phyloP scores from a whole-genome alignment of 768 basidiomycete genomes.

The Russula emetica region DNA sequence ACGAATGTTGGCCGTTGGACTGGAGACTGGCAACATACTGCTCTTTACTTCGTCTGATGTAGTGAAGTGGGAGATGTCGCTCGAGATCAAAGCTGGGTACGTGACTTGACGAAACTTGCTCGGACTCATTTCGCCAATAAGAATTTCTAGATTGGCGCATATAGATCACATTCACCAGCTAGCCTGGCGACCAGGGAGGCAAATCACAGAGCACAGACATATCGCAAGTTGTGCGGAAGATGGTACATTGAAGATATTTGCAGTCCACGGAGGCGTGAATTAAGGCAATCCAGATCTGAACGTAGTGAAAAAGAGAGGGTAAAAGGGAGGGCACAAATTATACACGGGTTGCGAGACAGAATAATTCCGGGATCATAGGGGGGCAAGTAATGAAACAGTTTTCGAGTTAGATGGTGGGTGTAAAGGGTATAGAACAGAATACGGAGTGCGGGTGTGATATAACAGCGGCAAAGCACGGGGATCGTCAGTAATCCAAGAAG shows the following conservation, averaged over 20 bases:
- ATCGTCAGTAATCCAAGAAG: conserved; percentile 23
- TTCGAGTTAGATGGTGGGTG: conserved; percentile 43
- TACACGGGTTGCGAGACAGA: conserved; percentile 56
- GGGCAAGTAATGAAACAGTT: conserved; percentile 61
- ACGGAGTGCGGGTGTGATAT: conserved; percentile 44
- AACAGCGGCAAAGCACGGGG: conserved; percentile 40
- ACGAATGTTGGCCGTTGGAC: conserved; percentile 71
- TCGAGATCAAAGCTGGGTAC: conserved; percentile 51
- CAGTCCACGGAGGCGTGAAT: conserved; percentile 27
- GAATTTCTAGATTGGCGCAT: conserved; percentile 57
- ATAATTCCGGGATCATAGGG: conserved; percentile 40
- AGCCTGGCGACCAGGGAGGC: conserved; percentile 61
- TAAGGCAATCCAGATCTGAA: conserved; percentile 30
- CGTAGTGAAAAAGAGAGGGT: conserved; percentile 29
- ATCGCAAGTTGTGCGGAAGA: conserved; percentile 92
- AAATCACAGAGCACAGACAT: conserved; percentile 36
- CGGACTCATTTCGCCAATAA: conserved; percentile 10
- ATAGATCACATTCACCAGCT: conserved; percentile 74
- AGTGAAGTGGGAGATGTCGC: conserved; percentile 45
- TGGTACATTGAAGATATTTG: conserved; percentile 73
- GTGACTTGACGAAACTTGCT: conserved; percentile 28
- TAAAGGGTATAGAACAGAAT: conserved; percentile 70
- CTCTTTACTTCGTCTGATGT: conserved; percentile 48
- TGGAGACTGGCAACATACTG: conserved; percentile 74
- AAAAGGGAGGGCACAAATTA: conserved; percentile 42